phyloP scores from a whole-genome alignment of 2,329 filamentous ascomycete genomes.

The Bisporella sp. region DNA sequence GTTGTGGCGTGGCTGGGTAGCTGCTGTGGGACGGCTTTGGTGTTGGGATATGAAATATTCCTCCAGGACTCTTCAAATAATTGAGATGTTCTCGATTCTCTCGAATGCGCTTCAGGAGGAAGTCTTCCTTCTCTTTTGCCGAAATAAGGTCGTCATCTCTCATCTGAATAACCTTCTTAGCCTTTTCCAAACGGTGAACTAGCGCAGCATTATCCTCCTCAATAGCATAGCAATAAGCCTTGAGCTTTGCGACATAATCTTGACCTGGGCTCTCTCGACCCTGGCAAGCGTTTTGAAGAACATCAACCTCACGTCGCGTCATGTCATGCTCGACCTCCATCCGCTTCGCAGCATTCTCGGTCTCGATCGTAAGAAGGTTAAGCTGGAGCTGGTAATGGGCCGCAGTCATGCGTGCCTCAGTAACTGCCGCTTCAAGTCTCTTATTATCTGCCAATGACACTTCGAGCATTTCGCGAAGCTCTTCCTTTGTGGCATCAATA shows the following conservation, averaged over 20 bases:
- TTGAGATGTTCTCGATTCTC: constrained; percentile 87
- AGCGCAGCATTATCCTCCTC: constrained; percentile 60
- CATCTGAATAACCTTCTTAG: constrained; percentile 71
- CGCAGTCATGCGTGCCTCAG: constrained; percentile 71
- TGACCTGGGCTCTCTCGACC: constrained; percentile 39
- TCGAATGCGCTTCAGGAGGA: constrained; percentile 75
- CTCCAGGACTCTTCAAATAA: constrained; percentile 67
- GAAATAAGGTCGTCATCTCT: constrained; percentile 66
- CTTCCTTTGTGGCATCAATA: constrained; percentile 44
- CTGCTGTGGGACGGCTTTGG: constrained; percentile 36
- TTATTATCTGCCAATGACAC: constrained; percentile 48
- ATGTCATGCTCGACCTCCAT: constrained; percentile 89
- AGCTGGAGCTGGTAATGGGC: constrained; percentile 90
- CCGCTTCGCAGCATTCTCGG: constrained; percentile 75
- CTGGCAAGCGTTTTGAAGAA: constrained; percentile 65
- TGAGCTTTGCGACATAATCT: constrained; percentile 53
- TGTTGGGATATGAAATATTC: constrained; percentile 56
- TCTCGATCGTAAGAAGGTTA: constrained; percentile 76
- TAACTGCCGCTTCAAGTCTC: constrained; percentile 39
- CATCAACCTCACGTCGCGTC: constrained; percentile 80
- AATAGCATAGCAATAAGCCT: constrained; percentile 58
- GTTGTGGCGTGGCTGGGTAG: constrained; percentile 33
- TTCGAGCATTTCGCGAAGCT: constrained; percentile 51
- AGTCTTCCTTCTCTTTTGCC: constrained; percentile 68
- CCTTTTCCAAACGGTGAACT: constrained; percentile 58